Evolutionary conservation across 345 rosid species (phyloP).

Genomic region (Boechera stricta): DNA sequence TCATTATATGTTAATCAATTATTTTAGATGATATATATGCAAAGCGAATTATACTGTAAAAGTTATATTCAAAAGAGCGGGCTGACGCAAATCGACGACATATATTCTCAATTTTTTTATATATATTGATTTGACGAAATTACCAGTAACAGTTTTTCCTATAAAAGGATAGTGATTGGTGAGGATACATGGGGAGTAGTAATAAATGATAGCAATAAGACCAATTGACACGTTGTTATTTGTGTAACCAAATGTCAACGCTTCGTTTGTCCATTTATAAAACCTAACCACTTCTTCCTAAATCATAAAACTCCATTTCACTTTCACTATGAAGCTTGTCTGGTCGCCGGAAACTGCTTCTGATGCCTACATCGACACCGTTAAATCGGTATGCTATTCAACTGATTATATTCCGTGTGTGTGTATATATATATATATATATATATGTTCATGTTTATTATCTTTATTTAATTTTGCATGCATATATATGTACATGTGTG

Average conservation of each 20-base stretch:
- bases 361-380: conserved; percentile 73
- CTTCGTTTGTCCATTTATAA: conserved; percentile 35
- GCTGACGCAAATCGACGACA: conserved; percentile 6
- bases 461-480: conserved; percentile 6
- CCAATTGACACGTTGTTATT: conserved; percentile 44
- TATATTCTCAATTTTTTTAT: neutral
- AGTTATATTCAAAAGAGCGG: neutral
- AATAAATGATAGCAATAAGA: conserved; percentile 31
- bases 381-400: conserved; percentile 56
- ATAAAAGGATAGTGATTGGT: neutral
- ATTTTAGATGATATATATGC: too few species aligned
- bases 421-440: neutral
- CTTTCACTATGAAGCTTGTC: conserved; percentile 66
- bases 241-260: conserved; percentile 47
- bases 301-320: conserved; percentile 23
- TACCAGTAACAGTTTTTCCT: neutral
- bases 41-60: too few species aligned
- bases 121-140: neutral
- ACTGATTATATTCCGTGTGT: neutral
- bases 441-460: neutral
- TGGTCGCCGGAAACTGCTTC: conserved; percentile 90
- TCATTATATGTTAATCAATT: too few species aligned
- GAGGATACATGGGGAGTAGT: conserved; percentile 19
- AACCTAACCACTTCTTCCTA: conserved; percentile 36
- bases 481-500: neutral